Base-by-base conservation (phyloP, 768 basidiomycete species). In the Naganishia randhawae region DNA sequence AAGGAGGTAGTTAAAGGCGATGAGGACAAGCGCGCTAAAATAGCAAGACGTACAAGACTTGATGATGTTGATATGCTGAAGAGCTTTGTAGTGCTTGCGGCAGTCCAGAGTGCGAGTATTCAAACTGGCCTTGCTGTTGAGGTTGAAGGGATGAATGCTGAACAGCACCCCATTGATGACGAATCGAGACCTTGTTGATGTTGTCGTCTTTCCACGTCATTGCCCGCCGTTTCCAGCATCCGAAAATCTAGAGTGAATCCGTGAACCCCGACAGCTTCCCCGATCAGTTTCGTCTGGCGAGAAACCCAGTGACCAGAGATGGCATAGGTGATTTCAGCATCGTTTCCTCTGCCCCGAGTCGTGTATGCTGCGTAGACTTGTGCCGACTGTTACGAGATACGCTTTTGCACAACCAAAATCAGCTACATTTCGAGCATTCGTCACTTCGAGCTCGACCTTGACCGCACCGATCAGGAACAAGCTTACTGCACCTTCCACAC, bases 351-450 rank as follows among this genome's bases (percentile, higher is more conserved):
- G 31, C 5, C 31, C 29, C 14, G 19, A 11, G 29, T 52, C 37
- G 57, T 61, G 57, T 61, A 61, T 61, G 57, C 57, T 61, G n/a
- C 57, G 57, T 37, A 61, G 57, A 61, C 32, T 61, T 39, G n/a
- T 61, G 33, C 57, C 57, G 16, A 27, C 57, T 61, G 57, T 61
- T 22, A 61, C 37, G 37, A 61, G 57, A 61, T 41, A 22, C 57
- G 57, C 57, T 41, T 61, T 25, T 25, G 3, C 17, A 10, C 37
- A 35, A 19, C 22, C 37, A 19, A 61, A 61, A 61, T 41, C 37
- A 9, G n/a, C 33, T 41, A 9, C 37, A 39, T 61, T 41, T 25
- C 57, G 57, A 61, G 22, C 57, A 39, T 61, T 61, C 57, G 57
- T 61, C 57, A 61, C 57, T 29, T 61, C 57, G 27, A 61, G 57